Evolutionary conservation across 495 filamentous ascomycete genomes (phyloP).

Genomic region (Penicillium atrosanguineum): DNA sequence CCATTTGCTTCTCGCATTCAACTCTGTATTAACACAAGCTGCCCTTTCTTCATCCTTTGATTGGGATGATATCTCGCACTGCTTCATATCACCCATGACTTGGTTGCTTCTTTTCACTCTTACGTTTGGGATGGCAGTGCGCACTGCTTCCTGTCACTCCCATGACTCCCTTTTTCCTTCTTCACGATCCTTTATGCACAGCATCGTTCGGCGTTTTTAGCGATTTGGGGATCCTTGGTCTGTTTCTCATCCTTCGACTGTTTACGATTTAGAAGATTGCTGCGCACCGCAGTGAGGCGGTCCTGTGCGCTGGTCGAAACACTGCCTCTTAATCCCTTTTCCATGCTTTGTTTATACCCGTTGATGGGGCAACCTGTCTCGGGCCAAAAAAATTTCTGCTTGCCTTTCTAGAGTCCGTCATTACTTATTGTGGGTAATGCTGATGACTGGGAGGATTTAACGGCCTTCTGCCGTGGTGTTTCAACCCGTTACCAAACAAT

Average conservation of each 20-base stretch:
- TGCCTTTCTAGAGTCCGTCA: constrained; percentile 14
- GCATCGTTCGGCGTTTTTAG: constrained; percentile 54
- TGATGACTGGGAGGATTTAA: constrained; percentile 7
- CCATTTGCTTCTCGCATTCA: constrained; percentile 35
- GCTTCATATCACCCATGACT: constrained; percentile 8
- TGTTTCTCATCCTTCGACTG: constrained; percentile 21
- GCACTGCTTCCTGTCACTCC: not conserved
- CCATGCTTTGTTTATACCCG: constrained; percentile 15
- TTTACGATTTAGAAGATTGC: constrained; percentile 49
- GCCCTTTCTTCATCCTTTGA: constrained; percentile 28
- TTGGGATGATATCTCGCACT: not conserved
- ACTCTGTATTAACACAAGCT: constrained; percentile 57
- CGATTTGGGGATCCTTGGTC: constrained; percentile 38
- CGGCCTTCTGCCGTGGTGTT: constrained; percentile 18
- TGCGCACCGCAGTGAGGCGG: constrained; percentile 49
- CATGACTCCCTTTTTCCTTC: constrained; percentile 10
- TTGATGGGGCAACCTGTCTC: constrained; percentile 13
- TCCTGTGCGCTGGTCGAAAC: constrained; percentile 65
- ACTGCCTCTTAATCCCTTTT: constrained; percentile 43
- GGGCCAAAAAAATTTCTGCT: constrained; percentile 30
- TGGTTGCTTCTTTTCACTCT: not conserved
- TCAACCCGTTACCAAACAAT: constrained; percentile 15
- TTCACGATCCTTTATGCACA: constrained; percentile 43
- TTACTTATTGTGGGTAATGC: constrained; percentile 5
- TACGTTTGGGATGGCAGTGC: not conserved